Evolutionary conservation across 805 yeast species (phyloP), one percentile per base, ranked within the genome.

Genomic region (Kodamaea leandrae): DNA sequence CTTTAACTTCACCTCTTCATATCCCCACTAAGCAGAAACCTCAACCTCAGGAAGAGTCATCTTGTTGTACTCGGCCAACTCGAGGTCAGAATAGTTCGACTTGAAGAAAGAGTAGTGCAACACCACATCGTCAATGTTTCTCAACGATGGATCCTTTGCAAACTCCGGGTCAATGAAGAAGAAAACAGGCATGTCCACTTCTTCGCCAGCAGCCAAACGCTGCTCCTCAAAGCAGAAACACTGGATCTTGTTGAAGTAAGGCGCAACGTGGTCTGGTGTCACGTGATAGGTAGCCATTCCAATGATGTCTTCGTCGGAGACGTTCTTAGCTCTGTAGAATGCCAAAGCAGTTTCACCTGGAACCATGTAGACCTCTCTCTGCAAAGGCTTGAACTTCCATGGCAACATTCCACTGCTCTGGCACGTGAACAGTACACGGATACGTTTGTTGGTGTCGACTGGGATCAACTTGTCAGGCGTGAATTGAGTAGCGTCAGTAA

Each of bases 211-310:
- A 41, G 81, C 76, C 49, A 93, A 71, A 62, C 86, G 78, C 63
- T 93, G 99, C 61, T 93, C 99, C 68, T 93, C 99, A 57, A 93
- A 93, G 59, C 99, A 93, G 67, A 93, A 93, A 63, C 99, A 93
- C 63, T 93, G 99, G 55, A 93, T 93, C 64, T 93, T 93, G 68
- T 88, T 88, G 70, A 93, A 93, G 64, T 91, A 93, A 4, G 88
- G 96, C 0, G 98, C 96, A 5, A 93, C 96, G 53, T 87, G 91
- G 51, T 93, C 97, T 0, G 99, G 99, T 0, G 96, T 80, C 36
- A 93, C 96, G 4, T 96, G 84, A 61, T 93, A 93, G 0, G 99
- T 93, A 2, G 99, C 99, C 96, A 93, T 93, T 6, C 99, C 99
- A 39, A 93, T 87, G 32, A 93, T 86, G 59, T 93, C 98, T 53